A percentile compares a stretch with the other conserved stretches of the same genome.
Evolutionary conservation across 1,284 basidiomycete species (phyloP).

Genomic region (Inonotus obliquus): DNA sequence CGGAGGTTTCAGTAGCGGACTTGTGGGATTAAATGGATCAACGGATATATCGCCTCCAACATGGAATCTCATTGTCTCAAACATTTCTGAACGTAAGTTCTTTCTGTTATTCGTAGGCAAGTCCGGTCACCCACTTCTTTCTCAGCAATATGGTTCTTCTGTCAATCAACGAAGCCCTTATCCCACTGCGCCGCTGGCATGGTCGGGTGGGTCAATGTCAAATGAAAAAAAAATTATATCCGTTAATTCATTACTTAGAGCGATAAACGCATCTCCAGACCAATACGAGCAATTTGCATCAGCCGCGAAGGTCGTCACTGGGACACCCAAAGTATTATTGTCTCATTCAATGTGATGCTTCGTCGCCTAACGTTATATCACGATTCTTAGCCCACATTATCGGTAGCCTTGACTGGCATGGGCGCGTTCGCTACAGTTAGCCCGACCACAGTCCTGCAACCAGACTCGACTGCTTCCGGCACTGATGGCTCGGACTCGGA

Average conservation of each 20-base stretch:
- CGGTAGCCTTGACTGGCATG: constrained; percentile 8
- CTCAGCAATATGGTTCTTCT: constrained; percentile 20
- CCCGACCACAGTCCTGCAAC: not conserved
- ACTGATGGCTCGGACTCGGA: not conserved
- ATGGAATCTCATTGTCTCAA: constrained; percentile 18
- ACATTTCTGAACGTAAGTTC: constrained; percentile 18
- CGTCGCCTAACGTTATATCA: not conserved
- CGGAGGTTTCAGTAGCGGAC: constrained; percentile 18
- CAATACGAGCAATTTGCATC: not conserved
- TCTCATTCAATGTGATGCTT: not conserved
- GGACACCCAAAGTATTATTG: constrained; percentile 6
- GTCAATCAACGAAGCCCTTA: constrained; percentile 13
- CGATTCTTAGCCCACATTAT: constrained; percentile 2
- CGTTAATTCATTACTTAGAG: not conserved
- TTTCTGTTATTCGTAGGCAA: not conserved
- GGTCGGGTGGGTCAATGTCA: constrained; percentile 18
- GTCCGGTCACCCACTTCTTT: not conserved
- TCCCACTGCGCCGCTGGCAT: constrained; percentile 19
- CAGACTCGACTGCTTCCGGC: not conserved
- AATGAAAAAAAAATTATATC: not conserved
- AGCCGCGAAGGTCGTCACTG: constrained; percentile 11
- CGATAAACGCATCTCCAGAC: constrained; percentile 14
- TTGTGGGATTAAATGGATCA: constrained; percentile 8
- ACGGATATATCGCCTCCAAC: not conserved
- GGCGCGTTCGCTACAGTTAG: constrained; percentile 11